Base-by-base conservation (phyloP, 306 rosid genomes). In the Casuarina cunninghamiana region DNA sequence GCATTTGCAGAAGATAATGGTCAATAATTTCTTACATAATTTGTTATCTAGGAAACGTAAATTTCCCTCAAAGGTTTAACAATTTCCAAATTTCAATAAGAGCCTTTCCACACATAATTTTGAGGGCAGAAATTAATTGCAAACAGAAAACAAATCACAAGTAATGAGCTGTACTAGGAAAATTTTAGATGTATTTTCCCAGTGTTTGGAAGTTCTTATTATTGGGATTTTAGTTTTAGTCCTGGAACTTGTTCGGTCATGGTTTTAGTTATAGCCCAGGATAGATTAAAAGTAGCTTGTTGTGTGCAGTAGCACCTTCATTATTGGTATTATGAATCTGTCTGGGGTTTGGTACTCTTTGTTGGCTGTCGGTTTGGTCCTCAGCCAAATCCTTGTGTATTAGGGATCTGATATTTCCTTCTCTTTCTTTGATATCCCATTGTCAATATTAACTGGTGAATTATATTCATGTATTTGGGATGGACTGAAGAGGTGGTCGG, bases 1-100 rank as follows among this genome's bases (percentile, higher is more conserved):
- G 67, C 17, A 55, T 69, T 49, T 68, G 65, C 70, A 73, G 26
- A 58, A 78, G 37, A 48, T 19, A 32, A 42, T n/a, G 55, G 16
- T n/a, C 8, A 67, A 48, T 72, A 44, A 48, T 60, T 77, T 75
- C 74, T 63, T 74, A 44, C 41, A 54, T 43, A 41, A 12, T 74
- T 53, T 38, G 32, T 58, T 21, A 26, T 26, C 10, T 3, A 58
- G 8, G 65, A 58, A 1, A 3, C 65, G 2, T 26, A 26, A 58
- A 57, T 57, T 35, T 3, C 58, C 17, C 7, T 57, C 5, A 2
- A 1, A 57, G 63, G 65, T 21, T 26, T 58, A 8, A 21, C 35
- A 58, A 58, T 3, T 10, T 58, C 26, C 32, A 8, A 58, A 58
- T 58, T 38, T 58, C 26, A 21, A 21, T 21, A 21, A 10, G 10